Percentiles rank a stretch among this genome's conserved stretches.
phyloP scores from a whole-genome alignment of 2,329 filamentous ascomycete genomes.

The Xylariaceae sp. region DNA sequence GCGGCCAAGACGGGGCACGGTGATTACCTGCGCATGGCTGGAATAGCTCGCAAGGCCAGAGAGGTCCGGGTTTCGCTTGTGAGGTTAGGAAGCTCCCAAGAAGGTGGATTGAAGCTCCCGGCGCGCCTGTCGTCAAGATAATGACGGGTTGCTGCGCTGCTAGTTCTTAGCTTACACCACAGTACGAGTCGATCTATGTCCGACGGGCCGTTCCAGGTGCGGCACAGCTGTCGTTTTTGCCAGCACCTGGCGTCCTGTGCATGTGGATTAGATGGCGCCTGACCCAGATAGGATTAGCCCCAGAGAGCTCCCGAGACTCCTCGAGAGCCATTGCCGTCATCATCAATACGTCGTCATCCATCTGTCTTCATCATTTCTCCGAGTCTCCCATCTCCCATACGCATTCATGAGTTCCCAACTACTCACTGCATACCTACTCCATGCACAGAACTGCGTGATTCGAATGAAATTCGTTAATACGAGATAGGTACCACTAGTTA shows the following conservation, averaged over 20 bases:
- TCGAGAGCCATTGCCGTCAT: no score
- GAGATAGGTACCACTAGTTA: no score
- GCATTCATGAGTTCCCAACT: no score
- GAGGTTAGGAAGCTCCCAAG: constrained; percentile 12
- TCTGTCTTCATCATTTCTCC: no score
- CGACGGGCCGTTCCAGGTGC: constrained; percentile 2
- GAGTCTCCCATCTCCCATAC: no score
- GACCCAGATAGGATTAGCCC: background rate
- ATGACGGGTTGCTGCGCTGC: background rate
- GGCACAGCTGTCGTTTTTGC: constrained; percentile 1
- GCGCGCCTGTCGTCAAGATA: constrained; percentile 19
- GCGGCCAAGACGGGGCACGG: background rate
- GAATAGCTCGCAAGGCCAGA: constrained; percentile 11
- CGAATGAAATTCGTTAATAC: no score
- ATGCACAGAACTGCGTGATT: no score
- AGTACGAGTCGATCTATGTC: constrained; percentile 1
- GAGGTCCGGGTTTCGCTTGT: constrained; percentile 1
- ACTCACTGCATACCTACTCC: no score
- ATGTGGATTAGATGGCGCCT: background rate
- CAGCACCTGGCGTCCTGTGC: background rate
- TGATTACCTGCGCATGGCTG: constrained; percentile 31
- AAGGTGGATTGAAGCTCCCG: constrained; percentile 14
- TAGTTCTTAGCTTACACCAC: background rate
- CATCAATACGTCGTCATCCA: no score
- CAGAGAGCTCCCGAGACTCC: no score